These are phyloP conservation scores for Aquilaria agallochum DNA, from an alignment of 441 rosid genomes.

Conservation along the genomic window DNA sequence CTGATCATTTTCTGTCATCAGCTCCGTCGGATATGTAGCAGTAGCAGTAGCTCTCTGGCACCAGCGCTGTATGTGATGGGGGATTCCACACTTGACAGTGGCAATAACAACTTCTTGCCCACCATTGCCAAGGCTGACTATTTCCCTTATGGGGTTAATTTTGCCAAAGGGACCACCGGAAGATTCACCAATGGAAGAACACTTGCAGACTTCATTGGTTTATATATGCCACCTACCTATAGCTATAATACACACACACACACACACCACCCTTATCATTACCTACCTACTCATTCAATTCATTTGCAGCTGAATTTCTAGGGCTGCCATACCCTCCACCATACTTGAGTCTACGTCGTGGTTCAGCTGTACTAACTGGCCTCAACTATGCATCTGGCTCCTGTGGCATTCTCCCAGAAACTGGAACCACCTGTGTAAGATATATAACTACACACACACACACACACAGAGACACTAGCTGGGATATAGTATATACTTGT, in stretches of 20 bases:
- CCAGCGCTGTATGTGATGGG: conserved; percentile 48
- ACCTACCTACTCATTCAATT: not conserved
- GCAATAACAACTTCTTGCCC: conserved; percentile 40
- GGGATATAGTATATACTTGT: too few species aligned
- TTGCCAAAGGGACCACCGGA: conserved; percentile 19
- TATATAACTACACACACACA: too few species aligned
- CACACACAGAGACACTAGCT: too few species aligned
- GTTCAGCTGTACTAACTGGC: conserved; percentile 15
- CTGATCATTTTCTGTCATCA: not conserved
- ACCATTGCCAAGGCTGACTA: conserved; percentile 28
- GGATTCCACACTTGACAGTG: conserved; percentile 45
- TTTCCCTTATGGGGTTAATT: conserved; percentile 26
- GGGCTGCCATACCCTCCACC: conserved; percentile 40
- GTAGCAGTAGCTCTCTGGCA: conserved; percentile 14
- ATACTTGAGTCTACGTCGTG: conserved; percentile 8
- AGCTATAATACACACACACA: not conserved
- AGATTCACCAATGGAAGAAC: conserved; percentile 29
- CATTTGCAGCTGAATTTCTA: conserved; percentile 31
- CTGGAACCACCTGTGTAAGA: conserved; percentile 28
- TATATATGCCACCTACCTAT: not conserved
- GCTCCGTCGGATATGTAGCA: not conserved
- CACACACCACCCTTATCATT: not conserved
- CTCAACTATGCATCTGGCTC: conserved; percentile 43
- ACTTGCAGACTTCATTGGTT: conserved; percentile 24
- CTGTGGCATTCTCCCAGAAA: conserved; percentile 42